Evolutionary conservation across 208 protist genomes (phyloP), one percentile per base, ranked within the genome.

Genomic region (Cochliopodium minus): DNA sequence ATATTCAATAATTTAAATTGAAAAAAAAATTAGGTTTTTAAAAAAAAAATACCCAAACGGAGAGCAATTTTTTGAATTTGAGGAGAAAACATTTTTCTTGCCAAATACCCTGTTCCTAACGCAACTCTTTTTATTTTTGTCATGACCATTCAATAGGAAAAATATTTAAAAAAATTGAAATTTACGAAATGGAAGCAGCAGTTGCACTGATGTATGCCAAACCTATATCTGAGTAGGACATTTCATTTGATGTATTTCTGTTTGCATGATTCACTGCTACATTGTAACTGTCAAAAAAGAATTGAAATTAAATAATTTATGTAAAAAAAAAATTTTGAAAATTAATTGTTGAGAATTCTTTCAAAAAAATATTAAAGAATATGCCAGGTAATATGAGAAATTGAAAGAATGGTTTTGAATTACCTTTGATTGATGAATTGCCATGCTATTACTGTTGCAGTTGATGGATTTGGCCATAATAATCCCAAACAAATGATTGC

Each of bases 271-370:
- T 92, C 26, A 92, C 73, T 1, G 78, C 78, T 46, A 78, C 76
- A 74, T 91, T 88, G 65, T 86, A 89, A 65, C 76, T 86, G 69
- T 90, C 83, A 60, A 90, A 90, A 46, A 87, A 74, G 77, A 74
- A 87, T 74, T 92, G 86, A 51, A 87, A 84, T 38, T 74, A 75
- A 17, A 89, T 45, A 15, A 77, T 85, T 53, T 72, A 74, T 1
- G 70, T n/a, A n/a, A n/a, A n/a, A n/a, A n/a, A n/a, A n/a, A n/a
- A n/a, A n/a, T n/a, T n/a, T n/a, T n/a, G n/a, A n/a, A n/a, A n/a
- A n/a, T n/a, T n/a, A n/a, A n/a, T n/a, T n/a, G n/a, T n/a, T n/a
- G n/a, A n/a, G n/a, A n/a, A n/a, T n/a, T n/a, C n/a, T n/a, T n/a
- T n/a, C n/a, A n/a, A n/a, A n/a, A n/a, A 69, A 64, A 6, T 25